Conservation (phyloP, 345 rosid species). For the Populus tremula region DNA sequence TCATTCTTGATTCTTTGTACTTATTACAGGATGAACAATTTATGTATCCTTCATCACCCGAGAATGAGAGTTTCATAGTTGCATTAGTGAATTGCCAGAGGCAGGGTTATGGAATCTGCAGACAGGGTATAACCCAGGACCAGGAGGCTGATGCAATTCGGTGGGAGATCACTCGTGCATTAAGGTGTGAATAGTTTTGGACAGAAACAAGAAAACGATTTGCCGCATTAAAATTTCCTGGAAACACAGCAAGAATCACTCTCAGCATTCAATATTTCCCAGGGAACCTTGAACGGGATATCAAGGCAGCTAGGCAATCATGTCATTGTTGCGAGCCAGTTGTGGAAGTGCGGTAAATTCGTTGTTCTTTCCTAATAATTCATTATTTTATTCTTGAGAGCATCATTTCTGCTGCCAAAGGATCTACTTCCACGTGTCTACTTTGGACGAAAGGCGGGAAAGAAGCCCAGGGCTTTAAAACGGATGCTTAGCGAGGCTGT, state of each 20-base stretch:
- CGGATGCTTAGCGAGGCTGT: neutral
- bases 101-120: conserved; percentile 16
- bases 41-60: conserved; percentile 79
- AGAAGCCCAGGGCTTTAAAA: neutral
- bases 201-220: too few relatives aligned
- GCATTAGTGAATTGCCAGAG: conserved; percentile 57
- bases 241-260: neutral
- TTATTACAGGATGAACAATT: conserved; percentile 70
- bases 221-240: neutral
- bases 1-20: neutral
- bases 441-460: too few relatives aligned
- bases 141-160: conserved; percentile 27
- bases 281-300: neutral
- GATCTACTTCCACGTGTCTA: too few relatives aligned
- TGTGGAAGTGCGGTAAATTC: neutral
- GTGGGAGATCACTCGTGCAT: conserved; percentile 91
- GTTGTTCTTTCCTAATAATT: neutral
- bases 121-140: conserved; percentile 16
- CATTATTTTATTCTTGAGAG: neutral
- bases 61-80: conserved; percentile 68
- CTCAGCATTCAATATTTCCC: too few relatives aligned
- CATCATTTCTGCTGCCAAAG: neutral
- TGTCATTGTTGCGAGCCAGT: neutral
- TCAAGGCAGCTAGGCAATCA: neutral
- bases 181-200: conserved; percentile 29